Evolutionary conservation across 768 basidiomycete genomes (phyloP), one percentile per base, ranked within the genome.

Genomic region (Strobilomyces dryophilus): DNA sequence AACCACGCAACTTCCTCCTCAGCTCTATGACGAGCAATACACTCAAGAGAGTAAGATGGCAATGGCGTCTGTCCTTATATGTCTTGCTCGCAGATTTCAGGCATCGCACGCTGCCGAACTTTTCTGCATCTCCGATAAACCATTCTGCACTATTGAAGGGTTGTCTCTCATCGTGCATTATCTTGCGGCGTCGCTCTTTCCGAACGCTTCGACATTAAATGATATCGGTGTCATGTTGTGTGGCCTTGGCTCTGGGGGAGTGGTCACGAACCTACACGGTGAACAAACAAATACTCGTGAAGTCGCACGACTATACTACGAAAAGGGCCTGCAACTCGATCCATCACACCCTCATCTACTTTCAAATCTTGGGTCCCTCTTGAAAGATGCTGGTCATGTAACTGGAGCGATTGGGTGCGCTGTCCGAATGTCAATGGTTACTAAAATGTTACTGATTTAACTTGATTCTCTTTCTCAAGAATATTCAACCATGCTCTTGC

Each of bases 181-280:
- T 60, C 59, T 79, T 24, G 75, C 79, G 0, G 64, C 78, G 1
- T 70, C 76, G 1, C 66, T 79, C 34, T 67, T 68, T 54, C 77
- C 77, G 5, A 71, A 73, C 12, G 71, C 79, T 2, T 74, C 75
- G 27, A 75, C 74, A 21, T 73, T 74, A 65, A 80, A 80, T 57
- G 79, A 80, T 51, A 73, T 79, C 29, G 79, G 79, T 17, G 77
- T 80, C 51, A 61, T 80, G 26, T 58, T 80, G 9, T 75, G 77
- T 17, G 63, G 70, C 4, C 59, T 77, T 40, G 60, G 58, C 39
- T 51, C 61, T 0, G 60, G 54, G 8, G 64, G 64, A 20, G 45
- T 59, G 11, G 54, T 62, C 7, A 57, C 64, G 12, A 58, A 60
- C 17, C 54, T 60, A 1, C 58, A 56, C 18, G 59, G 56, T 7